Base-by-base conservation (phyloP, 2,329 filamentous ascomycete species). In the Byssochlamys sp. region DNA sequence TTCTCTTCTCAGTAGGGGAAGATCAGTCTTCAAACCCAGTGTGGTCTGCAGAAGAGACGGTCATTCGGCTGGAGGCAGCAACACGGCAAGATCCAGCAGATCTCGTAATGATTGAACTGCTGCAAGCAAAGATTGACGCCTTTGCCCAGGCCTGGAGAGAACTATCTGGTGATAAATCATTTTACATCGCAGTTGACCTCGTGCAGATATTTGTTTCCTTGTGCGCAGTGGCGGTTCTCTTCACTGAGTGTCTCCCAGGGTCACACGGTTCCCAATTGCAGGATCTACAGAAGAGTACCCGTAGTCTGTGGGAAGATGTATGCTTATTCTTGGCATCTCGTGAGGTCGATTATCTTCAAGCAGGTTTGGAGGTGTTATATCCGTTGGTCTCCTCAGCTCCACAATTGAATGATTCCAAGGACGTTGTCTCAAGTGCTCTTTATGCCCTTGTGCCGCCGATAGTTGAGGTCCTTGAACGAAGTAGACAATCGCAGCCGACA, bases 161-260 rank as follows among this genome's bases (percentile, higher is more conserved):
- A 25, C 69, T 75, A 58, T 68, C 63, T 28, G 63, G 71, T 39
- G 72, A 78, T 19, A 77, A 72, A 50, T 68, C 72, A n/a, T 72
- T 76, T 55, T 73, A 73, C 62, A 70, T 82, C 14, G 80, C 76
- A 26, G 64, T 72, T 5, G 79, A 82, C 57, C 76, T 80, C 65
- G 66, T 81, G 60, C 78, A 78, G 39, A 73, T 79, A 29, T 57
- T 81, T n/a, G 69, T 71, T 4, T 78, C 76, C n/a, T 72, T 80
- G 52, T 80, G 77, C 63, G 70, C 80, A 24, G 69, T 77, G 25
- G 69, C 66, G 26, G 65, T 67, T 24, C 59, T 79, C 54, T 68
- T 69, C 67, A 59, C 64, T 60, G 75, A 59, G 61, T 77, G 52
- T 58, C 65, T 68, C 51, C 71, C 64, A 45, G 74, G 57, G 55